Base-by-base conservation (phyloP, 179 eudicot species). In the Silene noctiflora region DNA sequence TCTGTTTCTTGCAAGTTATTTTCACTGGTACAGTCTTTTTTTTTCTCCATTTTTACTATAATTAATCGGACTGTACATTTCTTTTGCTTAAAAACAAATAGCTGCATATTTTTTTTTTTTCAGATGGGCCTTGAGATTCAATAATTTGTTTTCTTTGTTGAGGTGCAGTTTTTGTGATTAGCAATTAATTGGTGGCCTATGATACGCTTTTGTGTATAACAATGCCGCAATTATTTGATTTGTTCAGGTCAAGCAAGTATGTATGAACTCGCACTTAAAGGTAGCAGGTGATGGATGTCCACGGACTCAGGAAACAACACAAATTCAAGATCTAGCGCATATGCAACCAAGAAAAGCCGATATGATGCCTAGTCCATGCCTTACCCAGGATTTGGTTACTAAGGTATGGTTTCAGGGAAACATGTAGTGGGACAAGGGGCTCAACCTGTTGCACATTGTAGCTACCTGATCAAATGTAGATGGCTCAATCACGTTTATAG, bases 261-360 rank as follows among this genome's bases (percentile, higher is more conserved):
- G 63, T 68, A 51, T 20, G n/a, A 61, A 39, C 29, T 51, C 81
- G 42, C 71, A 69, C 68, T 77, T 78, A 71, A 85, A 83, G 72
- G 63, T 27, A 66, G 80, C 80, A 78, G 25, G 60, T 72, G 75
- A 56, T 61, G 88, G 83, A 73, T 79, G 81, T 81, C 51, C 70
- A 9, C 72, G 56, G 80, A 78, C 74, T 69, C 80, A 78, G 60
- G 82, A 80, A 42, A 79, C 74, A 25, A 42, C 82, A 62, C 86
- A 81, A 77, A 81, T 71, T 73, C 83, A 83, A 71, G 58, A 68
- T 66, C 75, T 73, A 46, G 85, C 84, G 61, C 90, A 86, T 65
- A 44, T 86, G 51, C 94, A 86, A 80, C 80, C 85, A 48, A 89
- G 82, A 80, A 88, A 87, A 85, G 90, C 84, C 74, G 89, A 85